Percentiles rank a stretch among this genome's conserved stretches.
phyloP scores from a whole-genome alignment of 2,329 filamentous ascomycete species.

The Aureobasidium sp. region DNA sequence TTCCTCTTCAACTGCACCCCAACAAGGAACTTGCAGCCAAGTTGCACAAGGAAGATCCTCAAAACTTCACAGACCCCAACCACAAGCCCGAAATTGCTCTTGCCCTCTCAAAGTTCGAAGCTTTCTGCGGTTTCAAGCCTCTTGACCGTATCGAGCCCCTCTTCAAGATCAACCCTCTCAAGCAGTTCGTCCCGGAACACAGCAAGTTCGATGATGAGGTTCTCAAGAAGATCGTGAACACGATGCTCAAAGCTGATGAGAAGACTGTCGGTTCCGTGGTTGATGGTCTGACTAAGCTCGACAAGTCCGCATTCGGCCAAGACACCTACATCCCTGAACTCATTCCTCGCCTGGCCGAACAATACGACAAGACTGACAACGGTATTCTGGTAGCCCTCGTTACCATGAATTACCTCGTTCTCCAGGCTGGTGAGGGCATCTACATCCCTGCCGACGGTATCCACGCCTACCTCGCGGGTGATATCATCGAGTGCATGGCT shows the following conservation, averaged over 20 bases:
- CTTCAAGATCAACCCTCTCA: slow-evolving; percentile 50
- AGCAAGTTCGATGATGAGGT: slow-evolving; percentile 50
- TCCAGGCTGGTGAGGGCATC: slow-evolving; percentile 59
- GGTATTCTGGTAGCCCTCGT: slow-evolving; percentile 63
- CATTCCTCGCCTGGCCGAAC: slow-evolving; percentile 55
- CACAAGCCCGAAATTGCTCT: slow-evolving; percentile 77
- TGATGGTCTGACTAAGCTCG: slow-evolving; percentile 43
- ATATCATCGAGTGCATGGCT: slow-evolving; percentile 76
- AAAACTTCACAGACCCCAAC: slow-evolving; percentile 63
- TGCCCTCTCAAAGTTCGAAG: slow-evolving; percentile 63
- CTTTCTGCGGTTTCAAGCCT: slow-evolving; percentile 69
- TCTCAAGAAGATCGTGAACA: slow-evolving; percentile 50
- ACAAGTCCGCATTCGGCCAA: slow-evolving; percentile 43
- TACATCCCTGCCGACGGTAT: slow-evolving; percentile 68
- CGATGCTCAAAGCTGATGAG: slow-evolving; percentile 49
- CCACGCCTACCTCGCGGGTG: slow-evolving; percentile 64
- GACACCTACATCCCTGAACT: slow-evolving; percentile 58
- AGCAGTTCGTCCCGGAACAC: slow-evolving; percentile 46
- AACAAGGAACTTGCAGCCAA: slow-evolving; percentile 59
- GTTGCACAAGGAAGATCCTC: slow-evolving; percentile 57
- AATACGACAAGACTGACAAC: slow-evolving; percentile 58
- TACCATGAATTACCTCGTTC: slow-evolving; percentile 66
- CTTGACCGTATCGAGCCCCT: slow-evolving; percentile 53
- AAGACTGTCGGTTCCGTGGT: slow-evolving; percentile 48
- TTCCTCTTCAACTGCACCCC: slow-evolving; percentile 69